These are phyloP conservation scores for Coemansia sp. DNA, from an alignment of 192 early-diverging fungal genomes.

Conservation along the genomic window DNA sequence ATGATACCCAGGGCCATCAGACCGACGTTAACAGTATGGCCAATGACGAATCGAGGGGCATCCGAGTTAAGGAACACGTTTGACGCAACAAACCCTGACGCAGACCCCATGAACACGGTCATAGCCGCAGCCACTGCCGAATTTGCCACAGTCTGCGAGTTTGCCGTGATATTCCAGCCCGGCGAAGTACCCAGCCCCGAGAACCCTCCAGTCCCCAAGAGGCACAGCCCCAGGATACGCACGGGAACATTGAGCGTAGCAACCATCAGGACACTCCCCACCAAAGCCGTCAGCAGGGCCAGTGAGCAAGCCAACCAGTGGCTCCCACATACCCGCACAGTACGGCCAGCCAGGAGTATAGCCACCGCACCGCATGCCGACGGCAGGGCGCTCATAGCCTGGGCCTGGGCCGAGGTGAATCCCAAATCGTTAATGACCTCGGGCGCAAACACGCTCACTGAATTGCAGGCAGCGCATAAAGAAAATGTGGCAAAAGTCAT, in stretches of 20 bases:
- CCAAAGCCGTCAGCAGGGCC: neutral
- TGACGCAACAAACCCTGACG: conserved; percentile 25
- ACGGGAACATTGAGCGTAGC: conserved; percentile 25
- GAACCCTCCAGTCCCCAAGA: conserved; percentile 34
- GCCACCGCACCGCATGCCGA: conserved; percentile 32
- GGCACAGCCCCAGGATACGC: conserved; percentile 36
- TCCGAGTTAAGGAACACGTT: conserved; percentile 51
- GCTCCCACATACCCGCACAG: conserved; percentile 17
- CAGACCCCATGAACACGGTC: conserved; percentile 43
- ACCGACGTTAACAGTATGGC: conserved; percentile 33
- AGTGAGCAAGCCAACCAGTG: conserved; percentile 31
- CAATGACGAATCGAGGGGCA: conserved; percentile 41
- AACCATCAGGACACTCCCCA: conserved; percentile 29
- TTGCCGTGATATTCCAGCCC: conserved; percentile 40
- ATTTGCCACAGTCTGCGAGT: conserved; percentile 32
- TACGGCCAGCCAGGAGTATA: conserved; percentile 20
- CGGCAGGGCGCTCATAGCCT: conserved; percentile 47
- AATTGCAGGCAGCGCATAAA: conserved; percentile 12
- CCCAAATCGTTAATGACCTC: conserved; percentile 49
- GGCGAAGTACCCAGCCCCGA: conserved; percentile 33
- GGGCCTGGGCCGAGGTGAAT: conserved; percentile 32
- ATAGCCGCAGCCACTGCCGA: conserved; percentile 40
- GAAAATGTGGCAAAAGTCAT: conserved; percentile 37
- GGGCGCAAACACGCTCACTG: conserved; percentile 41
- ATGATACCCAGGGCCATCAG: conserved; percentile 22